Evolutionary conservation across 768 basidiomycete genomes (phyloP).

Genomic region (Lepiota brunneoincarnata): DNA sequence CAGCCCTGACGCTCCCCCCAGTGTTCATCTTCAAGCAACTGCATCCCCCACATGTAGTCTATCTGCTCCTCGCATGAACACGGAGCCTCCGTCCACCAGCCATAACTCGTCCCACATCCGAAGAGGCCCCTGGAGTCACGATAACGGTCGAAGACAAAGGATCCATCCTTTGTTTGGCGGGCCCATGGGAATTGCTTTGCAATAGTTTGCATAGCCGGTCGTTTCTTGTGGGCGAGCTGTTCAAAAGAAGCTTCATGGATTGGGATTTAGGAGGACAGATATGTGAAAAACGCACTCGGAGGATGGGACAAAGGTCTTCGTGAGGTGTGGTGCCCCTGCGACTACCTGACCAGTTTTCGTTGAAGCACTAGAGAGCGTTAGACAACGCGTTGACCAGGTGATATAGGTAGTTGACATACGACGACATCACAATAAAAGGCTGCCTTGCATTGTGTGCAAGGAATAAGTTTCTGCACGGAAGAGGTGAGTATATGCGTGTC

Average conservation of each 20-base stretch:
- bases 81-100: conserved; percentile 35
- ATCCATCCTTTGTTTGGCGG: conserved; percentile 13
- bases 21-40: conserved; percentile 27
- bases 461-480: conserved; percentile 3
- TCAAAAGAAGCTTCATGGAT: not conserved
- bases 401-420: not conserved
- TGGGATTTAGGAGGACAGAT: not conserved
- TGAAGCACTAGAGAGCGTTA: conserved; percentile 1
- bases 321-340: conserved; percentile 1
- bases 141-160: conserved; percentile 13
- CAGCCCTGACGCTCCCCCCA: conserved; percentile 31
- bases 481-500: not conserved
- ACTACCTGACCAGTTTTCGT: conserved; percentile 6
- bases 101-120: conserved; percentile 32
- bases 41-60: conserved; percentile 27
- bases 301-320: conserved; percentile 2
- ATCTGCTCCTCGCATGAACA: conserved; percentile 13
- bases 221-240: conserved; percentile 4
- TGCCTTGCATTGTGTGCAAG: conserved; percentile 9
- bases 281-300: not conserved
- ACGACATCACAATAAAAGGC: conserved; percentile 12
- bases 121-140: conserved; percentile 23
- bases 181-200: conserved; percentile 24
- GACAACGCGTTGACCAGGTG: not conserved
- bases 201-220: conserved; percentile 16